Conservation (phyloP, 139 green algal species). For the Penium margaritaceum region DNA sequence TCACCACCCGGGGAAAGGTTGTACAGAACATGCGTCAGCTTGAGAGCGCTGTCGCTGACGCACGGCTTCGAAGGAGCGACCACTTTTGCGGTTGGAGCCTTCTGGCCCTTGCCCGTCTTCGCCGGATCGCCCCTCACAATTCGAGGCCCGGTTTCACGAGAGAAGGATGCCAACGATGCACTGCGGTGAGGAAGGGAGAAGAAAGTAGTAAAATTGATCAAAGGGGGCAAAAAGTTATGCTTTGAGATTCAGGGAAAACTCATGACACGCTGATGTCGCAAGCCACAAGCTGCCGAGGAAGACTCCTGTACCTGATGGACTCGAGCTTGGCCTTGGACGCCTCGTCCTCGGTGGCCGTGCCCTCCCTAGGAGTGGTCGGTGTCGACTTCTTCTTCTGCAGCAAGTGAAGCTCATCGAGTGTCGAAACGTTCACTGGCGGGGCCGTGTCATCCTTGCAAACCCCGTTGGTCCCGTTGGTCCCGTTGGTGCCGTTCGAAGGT, state of each 20-base stretch:
- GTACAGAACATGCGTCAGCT: slow-evolving; percentile 39
- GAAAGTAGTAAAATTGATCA: background rate
- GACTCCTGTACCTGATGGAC: slow-evolving; percentile 19
- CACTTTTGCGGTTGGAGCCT: background rate
- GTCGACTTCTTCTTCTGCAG: slow-evolving; percentile 39
- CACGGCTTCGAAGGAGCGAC: slow-evolving; percentile 6
- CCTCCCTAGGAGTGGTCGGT: slow-evolving; percentile 8
- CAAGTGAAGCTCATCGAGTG: slow-evolving; percentile 22
- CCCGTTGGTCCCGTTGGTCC: too few species aligned
- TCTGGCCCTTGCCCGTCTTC: slow-evolving; percentile 1
- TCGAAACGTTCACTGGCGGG: slow-evolving; percentile 16
- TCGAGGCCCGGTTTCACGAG: slow-evolving; percentile 13
- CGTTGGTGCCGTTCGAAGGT: too few species aligned
- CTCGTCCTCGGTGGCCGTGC: slow-evolving; percentile 7
- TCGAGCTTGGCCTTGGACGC: slow-evolving; percentile 8
- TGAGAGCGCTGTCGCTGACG: slow-evolving; percentile 38
- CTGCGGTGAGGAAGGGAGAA: background rate
- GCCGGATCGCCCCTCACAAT: slow-evolving; percentile 24
- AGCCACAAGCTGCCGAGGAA: too few species aligned
- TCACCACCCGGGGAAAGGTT: slow-evolving; percentile 36
- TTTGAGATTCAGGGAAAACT: too few species aligned
- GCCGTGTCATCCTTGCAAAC: slow-evolving; percentile 19
- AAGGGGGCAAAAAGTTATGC: background rate
- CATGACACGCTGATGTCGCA: too few species aligned
- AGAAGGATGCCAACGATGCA: slow-evolving; percentile 19